phyloP scores from a whole-genome alignment of 177 flowering plant genomes.

The Vitis hybrid region DNA sequence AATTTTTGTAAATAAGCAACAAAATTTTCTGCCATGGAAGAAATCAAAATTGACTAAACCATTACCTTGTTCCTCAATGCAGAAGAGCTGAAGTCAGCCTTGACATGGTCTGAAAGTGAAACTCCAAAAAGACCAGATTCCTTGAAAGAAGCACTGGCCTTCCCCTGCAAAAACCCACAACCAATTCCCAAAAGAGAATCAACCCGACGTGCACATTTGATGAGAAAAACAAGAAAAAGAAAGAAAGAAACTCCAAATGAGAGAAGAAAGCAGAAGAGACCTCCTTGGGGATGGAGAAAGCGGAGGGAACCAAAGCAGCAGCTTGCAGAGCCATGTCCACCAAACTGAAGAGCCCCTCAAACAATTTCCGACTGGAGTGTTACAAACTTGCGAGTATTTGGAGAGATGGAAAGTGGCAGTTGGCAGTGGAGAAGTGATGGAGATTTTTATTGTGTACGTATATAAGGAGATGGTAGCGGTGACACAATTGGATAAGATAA shows the following conservation, averaged over 20 bases:
- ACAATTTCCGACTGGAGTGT: no score
- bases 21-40: background rate
- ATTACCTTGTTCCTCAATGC: slow-evolving; percentile 56
- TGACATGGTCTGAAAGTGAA: slow-evolving; percentile 52
- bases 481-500: slow-evolving; percentile 32
- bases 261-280: slow-evolving; percentile 18
- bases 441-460: slow-evolving; percentile 5
- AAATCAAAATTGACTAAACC: background rate
- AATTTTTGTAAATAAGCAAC: background rate
- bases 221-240: background rate
- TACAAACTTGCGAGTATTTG: no score
- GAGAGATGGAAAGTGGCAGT: no score
- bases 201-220: background rate
- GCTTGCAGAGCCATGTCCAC: slow-evolving; percentile 53
- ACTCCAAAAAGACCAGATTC: slow-evolving; percentile 66
- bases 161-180: slow-evolving; percentile 47
- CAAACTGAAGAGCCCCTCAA: background rate
- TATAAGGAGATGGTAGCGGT: slow-evolving; percentile 4
- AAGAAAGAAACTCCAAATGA: background rate
- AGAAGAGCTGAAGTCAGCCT: slow-evolving; percentile 46
- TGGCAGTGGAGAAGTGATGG: background rate
- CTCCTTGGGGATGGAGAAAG: slow-evolving; percentile 64
- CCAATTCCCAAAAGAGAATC: background rate
- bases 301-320: slow-evolving; percentile 60
- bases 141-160: slow-evolving; percentile 45